Base-by-base conservation (phyloP, 345 rosid species). In the thale cress (Arabidopsis thaliana) region DNA sequence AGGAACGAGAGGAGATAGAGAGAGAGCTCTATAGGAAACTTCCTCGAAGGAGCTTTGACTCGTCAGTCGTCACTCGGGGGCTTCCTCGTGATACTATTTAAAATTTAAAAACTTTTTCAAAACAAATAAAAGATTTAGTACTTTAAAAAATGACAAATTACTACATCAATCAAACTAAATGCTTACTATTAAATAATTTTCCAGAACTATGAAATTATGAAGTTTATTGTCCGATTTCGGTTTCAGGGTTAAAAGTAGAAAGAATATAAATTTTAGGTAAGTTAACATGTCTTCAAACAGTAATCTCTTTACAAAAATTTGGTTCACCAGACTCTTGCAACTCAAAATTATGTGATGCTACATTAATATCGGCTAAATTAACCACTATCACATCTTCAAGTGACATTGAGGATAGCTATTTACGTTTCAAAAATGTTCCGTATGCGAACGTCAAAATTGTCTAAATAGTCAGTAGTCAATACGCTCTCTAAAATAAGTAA, bases 41-140 rank as follows among this genome's bases (percentile, higher is more conserved):
- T 75, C 78, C 28, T 22, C 28, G 73, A 58, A 75, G 23, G 8
- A 58, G 69, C 70, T 42, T 53, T 73, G 56, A 65, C 78, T 74
- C 32, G 32, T 28, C 32, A 28, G 32, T 28, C 51, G 63, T 42
- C 70, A 63, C 51, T 60, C 59, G 44, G 8, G 45, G 45, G 42
- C 13, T 4, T 7, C 37, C 71, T 55, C 48, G 72, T 38, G 52
- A 68, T 5, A 38, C 40, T 25, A n/a, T 13, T 62, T 60, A 60
- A 62, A 24, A 2, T 46, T 64, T 7, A 7, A 30, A 30, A 28
- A 28, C 0, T 3, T 28, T 48, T 16, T 1, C 3, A 16, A 16
- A 7, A 48, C n/a, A 6, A 7, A 20, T 1, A 28, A 13, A 62
- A 24, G 25, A 41, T 11, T 33, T 36, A 36, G 2, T 36, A 36